Conservation (phyloP, 1,284 basidiomycete genomes). For the Ustilago bromivora region DNA sequence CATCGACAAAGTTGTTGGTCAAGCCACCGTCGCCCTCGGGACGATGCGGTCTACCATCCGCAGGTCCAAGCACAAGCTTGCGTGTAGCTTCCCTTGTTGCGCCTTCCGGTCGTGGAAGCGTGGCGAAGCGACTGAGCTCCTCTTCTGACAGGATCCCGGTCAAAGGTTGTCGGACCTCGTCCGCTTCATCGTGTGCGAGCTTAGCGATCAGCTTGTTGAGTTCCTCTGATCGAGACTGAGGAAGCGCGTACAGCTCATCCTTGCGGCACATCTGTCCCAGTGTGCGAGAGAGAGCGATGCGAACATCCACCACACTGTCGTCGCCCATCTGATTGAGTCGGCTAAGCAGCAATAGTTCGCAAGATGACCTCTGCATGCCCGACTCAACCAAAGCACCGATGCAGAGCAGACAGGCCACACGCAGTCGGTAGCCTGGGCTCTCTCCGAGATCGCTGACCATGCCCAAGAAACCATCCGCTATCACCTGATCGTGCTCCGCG, state of each 20-base stretch:
- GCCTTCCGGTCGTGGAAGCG: slow-evolving; percentile 3
- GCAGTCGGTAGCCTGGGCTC: slow-evolving; percentile 62
- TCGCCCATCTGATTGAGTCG: slow-evolving; percentile 78
- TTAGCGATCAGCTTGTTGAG: slow-evolving; percentile 56
- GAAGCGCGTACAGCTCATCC: slow-evolving; percentile 64
- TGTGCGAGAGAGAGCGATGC: slow-evolving; percentile 83
- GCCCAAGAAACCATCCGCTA: slow-evolving; percentile 65
- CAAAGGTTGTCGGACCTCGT: slow-evolving; percentile 59
- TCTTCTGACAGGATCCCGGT: slow-evolving; percentile 38
- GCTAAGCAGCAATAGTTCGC: slow-evolving; percentile 77
- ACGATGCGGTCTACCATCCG: slow-evolving; percentile 54
- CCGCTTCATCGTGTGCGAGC: slow-evolving; percentile 53
- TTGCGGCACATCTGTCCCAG: slow-evolving; percentile 72
- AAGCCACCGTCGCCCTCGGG: slow-evolving; percentile 40
- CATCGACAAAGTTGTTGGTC: slow-evolving; percentile 34
- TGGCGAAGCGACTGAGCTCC: slow-evolving; percentile 19
- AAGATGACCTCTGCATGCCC: slow-evolving; percentile 64
- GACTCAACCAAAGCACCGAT: slow-evolving; percentile 55
- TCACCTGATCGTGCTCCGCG: slow-evolving; percentile 55
- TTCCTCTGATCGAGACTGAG: slow-evolving; percentile 46
- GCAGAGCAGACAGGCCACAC: slow-evolving; percentile 60
- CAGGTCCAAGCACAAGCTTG: slow-evolving; percentile 63
- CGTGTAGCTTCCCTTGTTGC: slow-evolving; percentile 10
- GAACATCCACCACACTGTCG: slow-evolving; percentile 81
- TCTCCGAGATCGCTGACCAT: slow-evolving; percentile 64